phyloP scores from a whole-genome alignment of 78 protist species.

The Salpingoeca rosetta region DNA sequence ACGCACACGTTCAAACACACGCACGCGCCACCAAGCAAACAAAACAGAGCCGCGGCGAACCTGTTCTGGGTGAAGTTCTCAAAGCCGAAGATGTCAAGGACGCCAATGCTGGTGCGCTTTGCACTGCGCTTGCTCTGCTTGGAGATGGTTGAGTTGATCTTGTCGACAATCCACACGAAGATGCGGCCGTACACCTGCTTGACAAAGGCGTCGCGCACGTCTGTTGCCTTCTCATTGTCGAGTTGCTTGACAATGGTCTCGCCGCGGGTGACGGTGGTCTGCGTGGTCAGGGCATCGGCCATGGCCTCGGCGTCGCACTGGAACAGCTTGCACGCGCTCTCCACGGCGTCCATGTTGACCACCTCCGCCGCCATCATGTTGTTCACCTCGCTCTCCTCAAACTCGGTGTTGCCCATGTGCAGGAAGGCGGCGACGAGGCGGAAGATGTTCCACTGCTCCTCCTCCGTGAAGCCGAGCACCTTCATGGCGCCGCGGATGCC shows the following conservation, averaged over 20 bases:
- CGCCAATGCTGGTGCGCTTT: slow-evolving; percentile 58
- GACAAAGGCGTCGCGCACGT: slow-evolving; percentile 62
- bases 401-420: slow-evolving; percentile 57
- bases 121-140: background rate
- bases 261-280: slow-evolving; percentile 12
- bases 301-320: background rate
- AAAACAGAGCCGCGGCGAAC: slow-evolving; percentile 36
- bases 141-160: slow-evolving; percentile 30
- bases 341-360: background rate
- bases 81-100: slow-evolving; percentile 95
- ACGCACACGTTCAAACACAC: too few species aligned
- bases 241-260: background rate
- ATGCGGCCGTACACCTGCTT: slow-evolving; percentile 61
- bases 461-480: slow-evolving; percentile 1
- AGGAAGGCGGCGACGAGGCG: slow-evolving; percentile 40
- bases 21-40: background rate
- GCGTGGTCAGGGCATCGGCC: background rate
- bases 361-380: background rate
- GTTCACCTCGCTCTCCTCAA: background rate
- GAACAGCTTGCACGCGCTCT: slow-evolving; percentile 2
- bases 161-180: slow-evolving; percentile 57
- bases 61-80: slow-evolving; percentile 66
- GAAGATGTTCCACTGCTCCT: slow-evolving; percentile 12
- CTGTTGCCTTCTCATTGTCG: slow-evolving; percentile 24
- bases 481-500: background rate